Base-by-base conservation (phyloP, 1,284 basidiomycete species). In the Cryptococcus maquisensis region DNA sequence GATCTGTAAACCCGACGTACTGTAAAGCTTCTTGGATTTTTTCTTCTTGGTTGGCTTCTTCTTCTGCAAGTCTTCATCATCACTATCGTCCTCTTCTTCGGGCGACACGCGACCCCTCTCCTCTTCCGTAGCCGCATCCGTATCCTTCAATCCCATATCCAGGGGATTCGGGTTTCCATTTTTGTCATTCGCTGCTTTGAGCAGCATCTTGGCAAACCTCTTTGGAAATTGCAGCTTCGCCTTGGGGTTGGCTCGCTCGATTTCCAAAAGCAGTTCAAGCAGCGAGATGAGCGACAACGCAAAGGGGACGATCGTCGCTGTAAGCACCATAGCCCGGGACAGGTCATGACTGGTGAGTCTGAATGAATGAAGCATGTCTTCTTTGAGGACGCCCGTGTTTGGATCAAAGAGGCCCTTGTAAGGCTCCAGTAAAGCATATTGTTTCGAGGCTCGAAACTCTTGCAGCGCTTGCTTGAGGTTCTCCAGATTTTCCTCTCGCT, bases 361-460 rank as follows among this genome's bases (percentile, higher is more conserved):
- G 37, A 61, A 36, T 32, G 47, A 23, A 10, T 52, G 39, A 21
- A 40, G 49, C 38, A 52, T 7, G 21, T 59, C 63, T 24, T 54
- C 60, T 23, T 59, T 55, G 24, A 76, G 59, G 12, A 57, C 47
- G 16, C 76, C 78, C 0, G 73, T 70, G 4, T 54, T 43, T 0
- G 61, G 46, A 49, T 77, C 75, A 60, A 77, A 79, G 20, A 71
- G 56, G 6, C 58, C 60, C 23, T 71, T 62, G 67, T 81, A 85
- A 0, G 83, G 83, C 42, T 78, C 75, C 3, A 84, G 61, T 0
- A 86, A 61, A 28, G 70, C 63, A 23, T 79, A 68, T 8, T 83
- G 79, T 13, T 76, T 69, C 12, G 59, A 64, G 2, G 63, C 55
- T 26, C 78, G 75, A 68, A 81, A 84, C 15, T 68, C 72, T 6